Base-by-base conservation (phyloP, 2,329 filamentous ascomycete genomes). In the Fusarium sp. region DNA sequence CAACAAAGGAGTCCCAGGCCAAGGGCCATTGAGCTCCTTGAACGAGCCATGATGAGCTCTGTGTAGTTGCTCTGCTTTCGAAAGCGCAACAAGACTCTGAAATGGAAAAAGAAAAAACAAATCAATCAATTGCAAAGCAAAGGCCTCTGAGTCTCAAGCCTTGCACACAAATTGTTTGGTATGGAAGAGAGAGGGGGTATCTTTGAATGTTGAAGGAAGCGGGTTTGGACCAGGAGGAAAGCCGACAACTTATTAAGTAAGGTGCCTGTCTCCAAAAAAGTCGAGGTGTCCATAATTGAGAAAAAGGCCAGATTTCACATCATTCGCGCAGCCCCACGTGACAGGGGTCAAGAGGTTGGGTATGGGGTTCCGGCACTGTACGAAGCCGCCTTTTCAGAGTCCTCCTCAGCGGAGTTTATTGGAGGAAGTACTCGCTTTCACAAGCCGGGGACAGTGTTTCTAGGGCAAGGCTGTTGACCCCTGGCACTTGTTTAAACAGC, bases 1-100 rank as follows among this genome's bases (percentile, higher is more conserved):
- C 97, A 98, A 85, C 95, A 91, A 83, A 97, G 86, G 81, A 96
- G 85, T 89, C 94, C 94, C 88, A 98, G 87, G 91, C 91, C 86
- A 86, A 95, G 81, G 88, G 90, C 88, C 89, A 92, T 86, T 84
- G 89, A 87, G 86, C 88, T 87, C 86, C 88, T 84, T 80, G 90
- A 91, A 79, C 83, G 83, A 83, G 85, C 84, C 85, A 87, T 87
- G 75, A 77, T 79, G 77, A 73, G 70, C 66, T 67, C 62, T 72
- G 49, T 64, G 61, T 56, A 68, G 57, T 64, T 75, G 72, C 67
- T 71, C 45, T 65, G 37, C 62, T 61, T 62, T 60, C 52, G 65
- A 65, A 67, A 60, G 57, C 61, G 73, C 64, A 71, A 72, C 58
- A 63, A 70, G 69, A 60, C 64, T 75, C 67, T 63, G 60, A 62